Percentiles rank a stretch among this genome's conserved stretches.
Conservation (phyloP, 225 moss, liverwort and hornwort species). For the Sphagnum contortum region DNA sequence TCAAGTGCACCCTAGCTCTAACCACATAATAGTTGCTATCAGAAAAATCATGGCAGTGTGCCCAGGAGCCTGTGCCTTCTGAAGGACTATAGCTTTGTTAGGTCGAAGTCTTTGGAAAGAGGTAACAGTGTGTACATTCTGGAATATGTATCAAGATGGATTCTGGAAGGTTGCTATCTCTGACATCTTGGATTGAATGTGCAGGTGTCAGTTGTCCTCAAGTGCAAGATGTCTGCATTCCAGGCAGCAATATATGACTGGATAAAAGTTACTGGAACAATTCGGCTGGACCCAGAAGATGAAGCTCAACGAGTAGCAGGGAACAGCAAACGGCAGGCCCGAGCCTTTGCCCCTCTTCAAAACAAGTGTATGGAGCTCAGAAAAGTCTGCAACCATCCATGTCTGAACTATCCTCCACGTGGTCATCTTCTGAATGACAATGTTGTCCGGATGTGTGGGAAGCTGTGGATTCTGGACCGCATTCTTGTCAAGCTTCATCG, state of each 20-base stretch:
- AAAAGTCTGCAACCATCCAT: slow-evolving; percentile 96
- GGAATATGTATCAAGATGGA: too few species aligned
- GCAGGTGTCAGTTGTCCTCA: slow-evolving; percentile 91
- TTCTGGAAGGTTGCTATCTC: too few species aligned
- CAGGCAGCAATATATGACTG: slow-evolving; percentile 99
- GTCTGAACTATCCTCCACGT: slow-evolving; percentile 87
- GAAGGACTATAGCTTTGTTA: too few species aligned
- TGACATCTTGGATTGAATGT: background rate
- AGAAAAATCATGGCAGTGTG: too few species aligned
- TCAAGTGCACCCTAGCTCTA: too few species aligned
- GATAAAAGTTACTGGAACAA: slow-evolving; percentile 93
- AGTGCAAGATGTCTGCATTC: slow-evolving; percentile 95
- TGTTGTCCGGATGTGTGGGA: slow-evolving; percentile 70
- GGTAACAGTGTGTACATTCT: too few species aligned
- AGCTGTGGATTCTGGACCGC: slow-evolving; percentile 90
- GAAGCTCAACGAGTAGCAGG: slow-evolving; percentile 88
- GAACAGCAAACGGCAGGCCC: slow-evolving; percentile 81
- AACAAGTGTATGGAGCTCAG: slow-evolving; percentile 99
- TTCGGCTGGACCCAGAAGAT: slow-evolving; percentile 90
- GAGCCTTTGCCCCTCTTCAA: slow-evolving; percentile 91
- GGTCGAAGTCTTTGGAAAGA: too few species aligned
- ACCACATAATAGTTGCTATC: too few species aligned
- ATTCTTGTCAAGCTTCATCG: slow-evolving; percentile 88
- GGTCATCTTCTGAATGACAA: slow-evolving; percentile 55
- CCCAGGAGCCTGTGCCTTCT: too few species aligned